Conservation (phyloP, 371 early-diverging fungal species). For the Lichtheimia hyalospora region DNA sequence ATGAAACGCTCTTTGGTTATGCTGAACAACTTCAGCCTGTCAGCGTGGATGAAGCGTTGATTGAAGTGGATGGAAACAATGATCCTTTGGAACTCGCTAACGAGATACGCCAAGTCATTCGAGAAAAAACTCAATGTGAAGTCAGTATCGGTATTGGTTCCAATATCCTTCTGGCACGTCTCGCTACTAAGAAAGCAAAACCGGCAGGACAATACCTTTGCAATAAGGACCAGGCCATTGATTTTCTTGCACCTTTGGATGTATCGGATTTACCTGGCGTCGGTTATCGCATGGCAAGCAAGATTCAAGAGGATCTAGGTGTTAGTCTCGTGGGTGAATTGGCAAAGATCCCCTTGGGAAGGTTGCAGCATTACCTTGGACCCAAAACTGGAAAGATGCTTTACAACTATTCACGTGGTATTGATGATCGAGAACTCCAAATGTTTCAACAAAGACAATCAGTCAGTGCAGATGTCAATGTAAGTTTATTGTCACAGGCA, state of each 20-base stretch:
- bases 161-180: slow-evolving; percentile 73
- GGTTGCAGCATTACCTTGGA: slow-evolving; percentile 67
- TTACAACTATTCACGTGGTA: slow-evolving; percentile 67
- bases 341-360: slow-evolving; percentile 23
- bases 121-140: slow-evolving; percentile 60
- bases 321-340: slow-evolving; percentile 60
- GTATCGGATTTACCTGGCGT: slow-evolving; percentile 49
- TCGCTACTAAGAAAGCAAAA: slow-evolving; percentile 83
- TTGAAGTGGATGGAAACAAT: slow-evolving; percentile 60
- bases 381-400: slow-evolving; percentile 68
- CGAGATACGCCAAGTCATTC: slow-evolving; percentile 39
- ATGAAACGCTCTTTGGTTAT: slow-evolving; percentile 61
- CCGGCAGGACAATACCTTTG: slow-evolving; percentile 69
- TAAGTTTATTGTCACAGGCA: slow-evolving; percentile 13
- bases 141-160: slow-evolving; percentile 77
- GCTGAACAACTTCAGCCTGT: slow-evolving; percentile 79
- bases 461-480: slow-evolving; percentile 74
- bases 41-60: slow-evolving; percentile 77
- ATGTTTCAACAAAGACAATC: slow-evolving; percentile 67
- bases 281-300: slow-evolving; percentile 45
- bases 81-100: slow-evolving; percentile 16
- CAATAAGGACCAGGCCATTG: slow-evolving; percentile 24
- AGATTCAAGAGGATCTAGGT: slow-evolving; percentile 35
- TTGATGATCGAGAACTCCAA: slow-evolving; percentile 70
- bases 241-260: slow-evolving; percentile 36